These are phyloP conservation scores for Shiraia sp. DNA, from an alignment of 2,329 filamentous ascomycete genomes.

Conservation along the genomic window DNA sequence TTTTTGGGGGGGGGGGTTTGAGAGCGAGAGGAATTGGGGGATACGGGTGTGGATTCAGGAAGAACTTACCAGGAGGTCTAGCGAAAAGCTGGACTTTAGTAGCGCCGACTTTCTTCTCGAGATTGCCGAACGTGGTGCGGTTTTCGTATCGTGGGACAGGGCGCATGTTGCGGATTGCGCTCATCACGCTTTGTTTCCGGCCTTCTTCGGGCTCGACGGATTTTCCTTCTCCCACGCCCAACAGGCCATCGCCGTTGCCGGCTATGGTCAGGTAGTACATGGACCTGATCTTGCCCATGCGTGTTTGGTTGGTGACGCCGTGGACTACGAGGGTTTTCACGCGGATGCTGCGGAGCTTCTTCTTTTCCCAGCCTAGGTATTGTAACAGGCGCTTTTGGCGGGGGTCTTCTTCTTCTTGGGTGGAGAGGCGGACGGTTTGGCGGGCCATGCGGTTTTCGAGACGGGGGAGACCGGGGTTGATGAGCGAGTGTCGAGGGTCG, in stretches of 20 bases:
- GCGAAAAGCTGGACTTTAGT: conserved; percentile 80
- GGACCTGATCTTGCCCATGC: conserved; percentile 88
- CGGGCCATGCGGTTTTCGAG: conserved; percentile 44
- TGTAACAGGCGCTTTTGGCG: conserved; percentile 58
- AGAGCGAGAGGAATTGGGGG: too few species aligned
- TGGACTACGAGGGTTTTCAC: conserved; percentile 76
- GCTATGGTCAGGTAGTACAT: conserved; percentile 77
- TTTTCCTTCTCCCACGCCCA: conserved; percentile 92
- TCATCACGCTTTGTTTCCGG: conserved; percentile 71
- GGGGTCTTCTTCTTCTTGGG: conserved; percentile 50
- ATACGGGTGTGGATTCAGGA: too few species aligned
- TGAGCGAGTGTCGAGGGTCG: conserved; percentile 48
- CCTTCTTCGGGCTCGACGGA: conserved; percentile 73
- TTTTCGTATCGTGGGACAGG: conserved; percentile 91
- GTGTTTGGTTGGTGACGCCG: conserved; percentile 86
- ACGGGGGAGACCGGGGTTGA: conserved; percentile 58
- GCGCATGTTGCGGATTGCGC: conserved; percentile 88
- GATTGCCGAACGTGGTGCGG: conserved; percentile 85
- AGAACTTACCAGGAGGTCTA: conserved; percentile 78
- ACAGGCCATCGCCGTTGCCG: conserved; percentile 81
- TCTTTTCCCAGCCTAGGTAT: conserved; percentile 58
- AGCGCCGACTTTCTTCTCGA: conserved; percentile 84
- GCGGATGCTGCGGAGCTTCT: conserved; percentile 58
- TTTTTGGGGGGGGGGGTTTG: too few species aligned
- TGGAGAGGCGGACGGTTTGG: conserved; percentile 33